These are phyloP conservation scores for Populus hybrid DNA, from an alignment of 441 rosid species.

Conservation along the genomic window DNA sequence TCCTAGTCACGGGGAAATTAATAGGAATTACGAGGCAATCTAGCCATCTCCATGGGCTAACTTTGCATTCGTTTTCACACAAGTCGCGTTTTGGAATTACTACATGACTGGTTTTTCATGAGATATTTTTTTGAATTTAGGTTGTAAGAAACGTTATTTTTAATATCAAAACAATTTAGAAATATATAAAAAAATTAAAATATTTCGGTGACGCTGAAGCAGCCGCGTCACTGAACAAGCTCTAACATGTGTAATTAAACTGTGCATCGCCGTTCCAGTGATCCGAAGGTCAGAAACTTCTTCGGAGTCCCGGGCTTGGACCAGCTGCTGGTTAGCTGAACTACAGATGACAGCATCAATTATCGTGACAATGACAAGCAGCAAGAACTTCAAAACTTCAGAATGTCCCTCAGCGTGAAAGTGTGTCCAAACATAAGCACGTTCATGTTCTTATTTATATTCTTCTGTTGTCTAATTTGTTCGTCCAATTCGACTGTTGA, in stretches of 20 bases:
- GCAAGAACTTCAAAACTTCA: background rate
- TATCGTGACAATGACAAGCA: background rate
- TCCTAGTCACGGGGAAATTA: background rate
- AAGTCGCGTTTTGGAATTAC: background rate
- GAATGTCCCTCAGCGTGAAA: background rate
- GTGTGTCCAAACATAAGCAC: background rate
- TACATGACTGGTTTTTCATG: too few relatives aligned
- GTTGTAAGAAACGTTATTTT: too few relatives aligned
- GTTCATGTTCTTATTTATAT: too few relatives aligned
- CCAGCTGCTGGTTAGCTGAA: too few relatives aligned
- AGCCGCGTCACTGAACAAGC: too few relatives aligned
- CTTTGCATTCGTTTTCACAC: background rate
- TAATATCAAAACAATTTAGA: too few relatives aligned
- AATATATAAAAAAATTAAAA: too few relatives aligned
- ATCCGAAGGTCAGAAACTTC: background rate
- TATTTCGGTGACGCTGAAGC: too few relatives aligned
- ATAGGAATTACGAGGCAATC: background rate
- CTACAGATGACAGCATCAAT: background rate
- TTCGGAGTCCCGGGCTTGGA: too few relatives aligned
- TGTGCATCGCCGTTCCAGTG: background rate
- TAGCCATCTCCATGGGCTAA: too few relatives aligned
- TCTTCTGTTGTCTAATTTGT: background rate
- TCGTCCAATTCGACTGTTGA: constrained; percentile 2
- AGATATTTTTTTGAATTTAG: too few relatives aligned
- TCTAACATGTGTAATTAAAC: background rate